phyloP scores from a whole-genome alignment of 768 basidiomycete genomes.

The Boletus tomentosulus region DNA sequence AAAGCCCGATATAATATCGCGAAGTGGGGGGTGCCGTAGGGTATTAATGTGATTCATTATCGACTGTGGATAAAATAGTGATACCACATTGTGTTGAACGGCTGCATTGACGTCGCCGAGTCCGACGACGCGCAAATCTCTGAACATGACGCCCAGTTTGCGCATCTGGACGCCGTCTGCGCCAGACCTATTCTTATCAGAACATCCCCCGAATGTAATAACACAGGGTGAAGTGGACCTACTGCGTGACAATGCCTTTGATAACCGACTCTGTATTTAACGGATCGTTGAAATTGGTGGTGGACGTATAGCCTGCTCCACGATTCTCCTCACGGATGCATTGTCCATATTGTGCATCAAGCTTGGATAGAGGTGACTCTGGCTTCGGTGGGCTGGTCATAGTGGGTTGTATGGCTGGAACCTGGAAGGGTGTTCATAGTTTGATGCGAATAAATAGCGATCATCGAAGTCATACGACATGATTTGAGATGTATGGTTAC shows the following conservation, averaged over 20 bases:
- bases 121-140: constrained; percentile 50
- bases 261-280: constrained; percentile 16
- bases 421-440: not conserved
- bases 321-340: not conserved
- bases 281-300: not conserved
- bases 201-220: not conserved
- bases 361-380: not conserved
- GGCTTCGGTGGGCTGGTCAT: not conserved
- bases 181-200: constrained; percentile 25
- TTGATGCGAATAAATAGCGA: not conserved
- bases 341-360: not conserved
- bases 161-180: constrained; percentile 33
- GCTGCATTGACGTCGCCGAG: constrained; percentile 36
- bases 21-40: constrained; percentile 55
- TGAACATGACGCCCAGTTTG: constrained; percentile 48
- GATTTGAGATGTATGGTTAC: not conserved
- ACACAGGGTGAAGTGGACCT: not conserved
- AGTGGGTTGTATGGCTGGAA: not conserved
- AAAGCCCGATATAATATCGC: constrained; percentile 59
- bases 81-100: constrained; percentile 49
- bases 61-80: constrained; percentile 44
- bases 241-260: constrained; percentile 12
- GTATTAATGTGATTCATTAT: constrained; percentile 38
- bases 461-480: not conserved
- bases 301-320: not conserved